Evolutionary conservation across 1,284 basidiomycete genomes (phyloP), one percentile per base, ranked within the genome.

Genomic region (Apiotrichum akiyoshidainum): DNA sequence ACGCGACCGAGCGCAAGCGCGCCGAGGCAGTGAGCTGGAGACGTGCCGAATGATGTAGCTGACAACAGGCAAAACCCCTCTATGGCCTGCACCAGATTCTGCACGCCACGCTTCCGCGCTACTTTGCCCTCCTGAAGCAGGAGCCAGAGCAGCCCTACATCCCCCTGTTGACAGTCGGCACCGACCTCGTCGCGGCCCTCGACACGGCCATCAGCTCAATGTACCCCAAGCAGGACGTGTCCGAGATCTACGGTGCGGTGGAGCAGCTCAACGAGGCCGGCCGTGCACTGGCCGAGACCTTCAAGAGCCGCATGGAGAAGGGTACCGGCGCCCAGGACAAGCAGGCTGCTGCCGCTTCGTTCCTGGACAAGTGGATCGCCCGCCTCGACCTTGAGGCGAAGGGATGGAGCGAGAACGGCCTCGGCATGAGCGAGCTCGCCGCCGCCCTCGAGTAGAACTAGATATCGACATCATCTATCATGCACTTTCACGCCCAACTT

Each of bases 21-120:
- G 65, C 72, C 5, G 68, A 71, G 57, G 64, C 66, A 4, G 74
- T 76, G 52, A 62, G 72, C 69, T 31, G n/a, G n/a, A 2, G 5
- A 14, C 40, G n/a, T 19, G 8, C 4, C 2, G 7, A 7, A 7
- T 5, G 17, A 37, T 33, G 8, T 17, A n/a, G 19, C 54, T 60
- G 46, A 59, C 47, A 39, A 21, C 54, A 74, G 73, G 68, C 68
- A n/a, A 72, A 73, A 63, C 62, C 70, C 0, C 54, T 75, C 2
- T 60, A 75, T 2, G 68, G 64, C 17, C 59, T 76, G 34, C 66
- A 72, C 57, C 74, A 75, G 49, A 60, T 76, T 22, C 57, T 76
- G 2, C 73, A 74, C 54, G 61, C 68, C 4, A 66, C 66, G 0
- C 52, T 74, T 37, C 70, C 73, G 5, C 64, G 68, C 19, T 71